A percentile compares a stretch with the other conserved stretches of the same genome.
Conservation (phyloP, 768 basidiomycete genomes). For the Aureoboletus auriporus region DNA sequence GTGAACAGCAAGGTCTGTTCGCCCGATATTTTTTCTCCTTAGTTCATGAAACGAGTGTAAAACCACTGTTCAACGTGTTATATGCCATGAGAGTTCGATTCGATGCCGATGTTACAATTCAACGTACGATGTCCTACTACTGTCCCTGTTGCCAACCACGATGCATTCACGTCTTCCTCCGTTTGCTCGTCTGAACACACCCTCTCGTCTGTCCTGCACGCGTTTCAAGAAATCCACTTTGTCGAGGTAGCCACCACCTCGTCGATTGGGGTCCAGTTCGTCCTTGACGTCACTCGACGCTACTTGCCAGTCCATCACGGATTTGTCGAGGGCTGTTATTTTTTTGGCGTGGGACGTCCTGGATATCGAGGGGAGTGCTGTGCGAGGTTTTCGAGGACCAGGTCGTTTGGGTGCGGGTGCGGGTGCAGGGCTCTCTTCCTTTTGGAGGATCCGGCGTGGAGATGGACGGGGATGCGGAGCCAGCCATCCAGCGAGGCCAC, state of each 20-base stretch:
- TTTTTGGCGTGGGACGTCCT: constrained; percentile 60
- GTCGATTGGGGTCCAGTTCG: constrained; percentile 54
- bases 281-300: constrained; percentile 49
- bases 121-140: not conserved
- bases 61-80: too few relatives aligned
- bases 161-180: constrained; percentile 26
- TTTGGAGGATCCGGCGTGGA: not conserved
- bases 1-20: too few relatives aligned
- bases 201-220: constrained; percentile 69
- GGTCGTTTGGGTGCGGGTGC: constrained; percentile 37
- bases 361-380: constrained; percentile 52
- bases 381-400: constrained; percentile 66
- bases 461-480: constrained; percentile 1
- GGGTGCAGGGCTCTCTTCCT: not conserved
- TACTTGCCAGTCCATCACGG: constrained; percentile 86
- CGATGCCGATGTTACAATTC: constrained; percentile 11
- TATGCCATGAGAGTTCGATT: not conserved
- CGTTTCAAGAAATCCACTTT: constrained; percentile 80
- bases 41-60: not conserved
- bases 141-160: not conserved
- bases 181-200: constrained; percentile 52
- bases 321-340: constrained; percentile 81
- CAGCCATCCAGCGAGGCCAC: constrained; percentile 35
- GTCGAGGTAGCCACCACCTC: constrained; percentile 77
- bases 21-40: not conserved